Base-by-base conservation (phyloP, 768 basidiomycete genomes). In the Panellus pusillus region DNA sequence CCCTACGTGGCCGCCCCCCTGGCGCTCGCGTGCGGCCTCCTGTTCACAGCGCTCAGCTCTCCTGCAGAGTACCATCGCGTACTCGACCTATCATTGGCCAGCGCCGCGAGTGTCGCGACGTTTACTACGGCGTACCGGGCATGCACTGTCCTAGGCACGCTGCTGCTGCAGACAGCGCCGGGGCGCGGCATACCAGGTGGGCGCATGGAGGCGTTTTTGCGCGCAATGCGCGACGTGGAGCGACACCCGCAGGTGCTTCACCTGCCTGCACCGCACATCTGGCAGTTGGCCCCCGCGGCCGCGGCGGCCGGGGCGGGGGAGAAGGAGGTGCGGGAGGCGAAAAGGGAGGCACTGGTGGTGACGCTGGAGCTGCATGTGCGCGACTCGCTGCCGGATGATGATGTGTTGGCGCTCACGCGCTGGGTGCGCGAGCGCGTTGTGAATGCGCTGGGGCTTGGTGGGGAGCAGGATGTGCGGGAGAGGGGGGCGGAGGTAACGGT, bases 111-210 rank as follows among this genome's bases (percentile, higher is more conserved):
- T 0, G 65, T 86, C 11, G 72, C 90, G 14, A 96, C 93, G 4
- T 90, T 89, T 68, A 80, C 82, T 36, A 78, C 95, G 19, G 89
- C 97, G 0, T 96, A 94, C 66, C 83, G 86, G 2, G 88, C 94
- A 0, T 92, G 86, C 37, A 77, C 86, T 11, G 82, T 91, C 0
- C 87, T 96, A 12, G 96, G 93, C 2, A 84, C 86, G 7, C 86
- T 93, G 1, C 75, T 99, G 2, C 69, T 98, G 13, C 97, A 98
- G 70, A 98, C 97, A 0, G 83, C 93, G 0, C 95, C 95, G 2
- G 72, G 76, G 12, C 68, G 85, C n/a, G 80, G 82, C 1, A 57
- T 78, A 4, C 67, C 78, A 3, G 79, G 79, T 20, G 83, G 81
- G 0, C 81, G 86, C 54, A 93, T 95, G 87, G 87, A 91, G 62